Percentiles rank a stretch among this genome's conserved stretches.
phyloP scores from a whole-genome alignment of 768 basidiomycete genomes.

The Pulveroboletus sp. region DNA sequence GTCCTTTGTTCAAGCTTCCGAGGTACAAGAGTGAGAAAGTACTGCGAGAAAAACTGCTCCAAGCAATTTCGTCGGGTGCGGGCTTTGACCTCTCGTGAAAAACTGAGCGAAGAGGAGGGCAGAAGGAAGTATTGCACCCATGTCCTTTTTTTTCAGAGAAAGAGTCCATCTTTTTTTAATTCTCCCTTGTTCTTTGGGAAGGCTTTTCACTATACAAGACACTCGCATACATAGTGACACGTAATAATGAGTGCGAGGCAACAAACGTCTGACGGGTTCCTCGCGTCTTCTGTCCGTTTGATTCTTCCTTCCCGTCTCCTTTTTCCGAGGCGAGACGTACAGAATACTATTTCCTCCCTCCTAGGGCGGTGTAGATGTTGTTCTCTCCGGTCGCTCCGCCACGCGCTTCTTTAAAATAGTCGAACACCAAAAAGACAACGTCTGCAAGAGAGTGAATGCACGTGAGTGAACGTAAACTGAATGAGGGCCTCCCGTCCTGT shows the following conservation, averaged over 20 bases:
- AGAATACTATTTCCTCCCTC: conserved; percentile 16
- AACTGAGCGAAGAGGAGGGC: not conserved
- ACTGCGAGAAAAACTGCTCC: conserved; percentile 71
- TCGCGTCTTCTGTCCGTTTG: too few species aligned
- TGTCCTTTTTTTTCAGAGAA: too few species aligned
- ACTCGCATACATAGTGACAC: conserved; percentile 1
- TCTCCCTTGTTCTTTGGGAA: not conserved
- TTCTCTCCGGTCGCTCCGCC: conserved; percentile 28
- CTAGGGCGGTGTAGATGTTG: conserved; percentile 28
- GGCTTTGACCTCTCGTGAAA: conserved; percentile 87
- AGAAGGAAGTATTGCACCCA: too few species aligned
- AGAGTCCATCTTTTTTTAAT: too few species aligned
- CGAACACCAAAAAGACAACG: conserved; percentile 81
- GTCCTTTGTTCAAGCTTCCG: conserved; percentile 49
- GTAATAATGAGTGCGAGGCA: not conserved
- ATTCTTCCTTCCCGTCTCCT: too few species aligned
- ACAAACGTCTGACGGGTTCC: too few species aligned
- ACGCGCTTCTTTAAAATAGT: conserved; percentile 71
- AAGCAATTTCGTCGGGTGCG: conserved; percentile 82
- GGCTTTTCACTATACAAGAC: not conserved
- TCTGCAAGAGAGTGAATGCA: conserved; percentile 36
- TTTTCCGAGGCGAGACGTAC: not conserved
- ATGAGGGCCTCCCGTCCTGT: not conserved
- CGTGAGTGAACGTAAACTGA: not conserved
- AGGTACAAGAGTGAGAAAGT: conserved; percentile 58